Percentiles rank a stretch among this genome's conserved stretches.
phyloP scores from a whole-genome alignment of 371 early-diverging fungal species.

The Mortierella sp. region DNA sequence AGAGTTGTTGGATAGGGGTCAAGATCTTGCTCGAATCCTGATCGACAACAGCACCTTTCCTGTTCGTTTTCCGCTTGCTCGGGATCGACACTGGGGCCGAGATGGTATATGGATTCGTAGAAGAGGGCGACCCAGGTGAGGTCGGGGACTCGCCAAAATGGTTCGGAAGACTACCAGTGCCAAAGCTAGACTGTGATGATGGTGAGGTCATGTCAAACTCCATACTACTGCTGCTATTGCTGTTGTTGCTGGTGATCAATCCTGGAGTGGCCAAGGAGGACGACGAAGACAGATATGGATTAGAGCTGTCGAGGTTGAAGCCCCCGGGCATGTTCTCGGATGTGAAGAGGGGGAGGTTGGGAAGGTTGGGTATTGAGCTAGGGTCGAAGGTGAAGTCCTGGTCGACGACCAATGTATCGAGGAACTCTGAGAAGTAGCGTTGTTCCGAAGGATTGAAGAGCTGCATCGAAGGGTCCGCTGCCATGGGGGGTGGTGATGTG shows the following conservation, averaged over 20 bases:
- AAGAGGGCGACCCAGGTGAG: slow-evolving; percentile 37
- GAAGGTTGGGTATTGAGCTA: slow-evolving; percentile 50
- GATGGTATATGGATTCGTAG: slow-evolving; percentile 13
- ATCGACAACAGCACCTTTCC: slow-evolving; percentile 11
- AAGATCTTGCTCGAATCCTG: slow-evolving; percentile 28
- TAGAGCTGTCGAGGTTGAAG: slow-evolving; percentile 5
- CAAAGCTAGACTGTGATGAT: slow-evolving; percentile 36
- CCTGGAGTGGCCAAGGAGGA: slow-evolving; percentile 15
- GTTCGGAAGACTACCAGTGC: slow-evolving; percentile 23
- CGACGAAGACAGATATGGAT: slow-evolving; percentile 8
- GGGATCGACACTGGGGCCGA: slow-evolving; percentile 14
- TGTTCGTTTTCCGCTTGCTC: slow-evolving; percentile 38
- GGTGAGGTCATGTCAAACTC: slow-evolving; percentile 54
- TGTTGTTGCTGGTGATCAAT: slow-evolving; percentile 2
- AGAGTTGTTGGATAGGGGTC: slow-evolving; percentile 49
- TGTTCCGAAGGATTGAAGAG: slow-evolving; percentile 53
- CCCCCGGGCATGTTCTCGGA: slow-evolving; percentile 39
- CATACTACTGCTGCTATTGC: slow-evolving; percentile 18
- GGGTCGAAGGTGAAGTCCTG: slow-evolving; percentile 54
- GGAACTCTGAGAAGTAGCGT: slow-evolving; percentile 52
- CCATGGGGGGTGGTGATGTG: slow-evolving; percentile 24
- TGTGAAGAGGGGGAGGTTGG: slow-evolving; percentile 41
- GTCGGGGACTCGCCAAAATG: slow-evolving; percentile 26
- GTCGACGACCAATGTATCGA: slow-evolving; percentile 49
- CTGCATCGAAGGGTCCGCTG: slow-evolving; percentile 30